Base-by-base conservation (phyloP, 805 yeast genomes). In the Saccharomyces kudriavzevii region DNA sequence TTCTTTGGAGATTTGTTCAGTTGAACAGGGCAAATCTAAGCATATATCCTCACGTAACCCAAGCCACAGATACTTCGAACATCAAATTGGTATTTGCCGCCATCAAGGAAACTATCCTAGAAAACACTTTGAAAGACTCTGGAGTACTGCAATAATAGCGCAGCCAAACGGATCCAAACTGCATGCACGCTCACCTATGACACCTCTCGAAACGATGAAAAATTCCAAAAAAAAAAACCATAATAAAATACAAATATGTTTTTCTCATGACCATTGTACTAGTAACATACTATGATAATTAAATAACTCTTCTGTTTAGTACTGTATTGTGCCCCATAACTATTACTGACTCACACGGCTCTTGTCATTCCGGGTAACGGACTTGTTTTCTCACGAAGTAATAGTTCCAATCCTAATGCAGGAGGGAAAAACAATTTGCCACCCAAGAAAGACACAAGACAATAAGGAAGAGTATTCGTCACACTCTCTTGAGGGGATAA, bases 51-150 rank as follows among this genome's bases (percentile, higher is more conserved):
- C 96, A 90, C 69, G 87, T 90, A 25, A 90, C 97, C 3, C 96
- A 90, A 70, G 97, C 97, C 0, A 90, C 96, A 0, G 96, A 90
- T 67, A 90, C 97, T 5, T 83, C 89, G 28, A 90, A 90, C 69
- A 89, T 91, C 57, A 83, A 86, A 64, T 73, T 89, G 62, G 96
- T 90, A 5, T 85, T 87, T 71, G 90, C 89, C 11, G 91, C 92
- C 6, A 88, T 87, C 40, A 84, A 83, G 62, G 94, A 87, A 65
- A 85, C 90, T 3, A 83, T 87, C 49, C 75, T 88, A 65, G 89
- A 87, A 60, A 87, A 87, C 64, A 76, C 87, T 20, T 76, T 87
- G 59, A 82, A 82, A 66, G 92, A 86, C 61, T 83, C 89, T 51
- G 94, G 94, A 29, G 77, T 87, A 48, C 72, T 86, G 57, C 82